These are phyloP conservation scores for Papiliotrema flavescens DNA, from an alignment of 1,284 basidiomycete genomes.

Conservation along the genomic window DNA sequence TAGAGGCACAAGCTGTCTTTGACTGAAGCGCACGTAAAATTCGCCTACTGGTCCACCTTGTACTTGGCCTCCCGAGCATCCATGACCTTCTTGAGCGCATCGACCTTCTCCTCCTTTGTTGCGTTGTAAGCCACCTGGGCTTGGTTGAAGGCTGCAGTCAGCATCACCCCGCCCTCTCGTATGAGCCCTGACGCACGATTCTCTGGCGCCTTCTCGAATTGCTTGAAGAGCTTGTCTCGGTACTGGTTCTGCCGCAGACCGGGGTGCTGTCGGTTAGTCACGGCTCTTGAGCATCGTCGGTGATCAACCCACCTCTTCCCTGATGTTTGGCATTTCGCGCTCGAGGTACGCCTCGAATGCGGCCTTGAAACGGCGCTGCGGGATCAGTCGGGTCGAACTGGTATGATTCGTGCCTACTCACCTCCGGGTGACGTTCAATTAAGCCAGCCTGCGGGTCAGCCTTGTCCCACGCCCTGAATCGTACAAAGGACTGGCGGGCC, in stretches of 20 bases:
- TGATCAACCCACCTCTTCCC: constrained; percentile 57
- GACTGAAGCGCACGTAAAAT: background rate
- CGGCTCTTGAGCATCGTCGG: background rate
- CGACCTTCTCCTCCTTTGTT: constrained; percentile 72
- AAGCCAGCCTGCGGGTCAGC: constrained; percentile 60
- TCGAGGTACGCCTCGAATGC: constrained; percentile 92
- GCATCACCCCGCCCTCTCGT: background rate
- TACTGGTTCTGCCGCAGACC: constrained; percentile 49
- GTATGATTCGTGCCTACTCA: constrained; percentile 47
- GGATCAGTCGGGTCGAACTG: background rate
- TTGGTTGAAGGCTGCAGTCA: constrained; percentile 61
- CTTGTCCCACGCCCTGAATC: background rate
- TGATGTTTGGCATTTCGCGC: constrained; percentile 72
- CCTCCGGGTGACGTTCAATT: constrained; percentile 92
- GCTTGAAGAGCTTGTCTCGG: constrained; percentile 47
- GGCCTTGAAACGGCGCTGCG: constrained; percentile 83
- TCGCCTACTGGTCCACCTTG: constrained; percentile 19
- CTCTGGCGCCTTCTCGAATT: constrained; percentile 49
- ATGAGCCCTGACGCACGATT: constrained; percentile 37
- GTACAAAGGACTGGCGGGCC: background rate
- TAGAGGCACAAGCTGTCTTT: no score
- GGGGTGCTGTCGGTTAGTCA: constrained; percentile 29
- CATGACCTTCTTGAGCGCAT: constrained; percentile 58
- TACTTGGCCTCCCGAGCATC: constrained; percentile 44
- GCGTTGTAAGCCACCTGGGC: constrained; percentile 72